Evolutionary conservation across 129 eudicot genomes (phyloP), one percentile per base, ranked within the genome.

Genomic region (Artemisia tridentata): DNA sequence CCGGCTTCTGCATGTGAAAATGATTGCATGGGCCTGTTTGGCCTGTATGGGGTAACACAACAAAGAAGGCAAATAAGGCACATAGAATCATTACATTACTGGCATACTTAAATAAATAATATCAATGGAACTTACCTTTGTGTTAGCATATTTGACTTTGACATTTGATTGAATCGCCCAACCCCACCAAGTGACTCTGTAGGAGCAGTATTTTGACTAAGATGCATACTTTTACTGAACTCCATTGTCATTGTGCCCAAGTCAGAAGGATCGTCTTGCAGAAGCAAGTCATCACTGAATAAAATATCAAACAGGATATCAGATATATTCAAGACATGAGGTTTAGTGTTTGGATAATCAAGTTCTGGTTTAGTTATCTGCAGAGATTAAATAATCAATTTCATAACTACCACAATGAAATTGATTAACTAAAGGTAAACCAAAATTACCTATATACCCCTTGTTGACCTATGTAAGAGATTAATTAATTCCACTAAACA

Each of bases 201-300:
- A 31, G 86, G 72, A 63, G 76, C 56, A 63, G 69, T 66, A 78
- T 83, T 70, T 73, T 86, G 88, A 82, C 71, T 82, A 29, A 90
- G 78, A 61, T 78, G 84, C 91, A 90, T 75, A 49, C 79, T 80
- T 71, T 78, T 84, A 76, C 78, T 79, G 78, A 93, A 87, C 46
- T 90, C 96, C 21, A 66, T 71, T 23, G 86, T 63, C 82, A 95
- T 49, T 74, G 55, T 63, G 86, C 80, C 78, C 63, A 72, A 31
- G 65, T 90, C 96, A 9, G 88, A 75, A 79, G 80, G 46, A 79
- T 95, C 99, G 47, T 90, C 99, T 86, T 95, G 96, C 71, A 95
- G 71, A 69, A 95, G 95, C 63, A 82, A 82, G 45, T 90, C 99
- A 61, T 95, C 99, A 69, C 99, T 95, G 95, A 66, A 75, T 20